Percentiles rank a stretch among this genome's conserved stretches.
Evolutionary conservation across 768 basidiomycete genomes (phyloP).

Genomic region (Sarcomyxa edulis): DNA sequence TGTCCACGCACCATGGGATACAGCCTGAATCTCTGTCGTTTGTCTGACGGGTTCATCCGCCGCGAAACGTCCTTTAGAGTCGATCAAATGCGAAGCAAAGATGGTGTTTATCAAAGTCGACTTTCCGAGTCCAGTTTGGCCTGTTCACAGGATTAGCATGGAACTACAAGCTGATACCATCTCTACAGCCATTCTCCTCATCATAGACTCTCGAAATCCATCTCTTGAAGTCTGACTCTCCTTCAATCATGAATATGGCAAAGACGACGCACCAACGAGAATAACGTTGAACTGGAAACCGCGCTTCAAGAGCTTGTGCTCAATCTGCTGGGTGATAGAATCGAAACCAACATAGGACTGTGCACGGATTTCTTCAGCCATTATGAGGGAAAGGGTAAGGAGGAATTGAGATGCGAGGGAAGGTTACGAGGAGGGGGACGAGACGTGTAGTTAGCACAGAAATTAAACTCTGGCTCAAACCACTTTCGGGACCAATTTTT

Average conservation of each 20-base stretch:
- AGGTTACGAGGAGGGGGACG: slow-evolving; percentile 1
- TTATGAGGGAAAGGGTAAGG: slow-evolving; percentile 14
- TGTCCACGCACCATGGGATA: slow-evolving; percentile 90
- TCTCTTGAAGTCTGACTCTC: too few relatives aligned
- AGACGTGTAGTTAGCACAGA: slow-evolving; percentile 1
- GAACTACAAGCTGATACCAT: slow-evolving; percentile 1
- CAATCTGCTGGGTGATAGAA: slow-evolving; percentile 94
- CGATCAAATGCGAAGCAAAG: slow-evolving; percentile 97
- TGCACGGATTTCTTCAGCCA: slow-evolving; percentile 78
- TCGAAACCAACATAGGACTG: slow-evolving; percentile 97
- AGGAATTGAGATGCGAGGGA: slow-evolving; percentile 2
- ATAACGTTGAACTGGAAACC: slow-evolving; percentile 99
- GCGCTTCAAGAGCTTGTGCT: slow-evolving; percentile 98
- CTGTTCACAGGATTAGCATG: slow-evolving; percentile 31
- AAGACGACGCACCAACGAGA: slow-evolving; percentile 71
- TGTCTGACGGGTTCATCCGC: slow-evolving; percentile 87
- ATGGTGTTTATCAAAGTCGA: slow-evolving; percentile 99
- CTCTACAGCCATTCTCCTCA: slow-evolving; percentile 2
- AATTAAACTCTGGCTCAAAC: too few relatives aligned
- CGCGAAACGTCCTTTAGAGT: slow-evolving; percentile 91
- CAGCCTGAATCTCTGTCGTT: slow-evolving; percentile 95
- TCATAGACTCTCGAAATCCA: slow-evolving; percentile 5
- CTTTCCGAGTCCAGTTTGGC: slow-evolving; percentile 97
- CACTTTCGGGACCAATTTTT: not conserved
- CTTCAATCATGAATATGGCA: too few relatives aligned